phyloP scores from a whole-genome alignment of 1,284 basidiomycete species.

The Phylloboletellus chloephorus region DNA sequence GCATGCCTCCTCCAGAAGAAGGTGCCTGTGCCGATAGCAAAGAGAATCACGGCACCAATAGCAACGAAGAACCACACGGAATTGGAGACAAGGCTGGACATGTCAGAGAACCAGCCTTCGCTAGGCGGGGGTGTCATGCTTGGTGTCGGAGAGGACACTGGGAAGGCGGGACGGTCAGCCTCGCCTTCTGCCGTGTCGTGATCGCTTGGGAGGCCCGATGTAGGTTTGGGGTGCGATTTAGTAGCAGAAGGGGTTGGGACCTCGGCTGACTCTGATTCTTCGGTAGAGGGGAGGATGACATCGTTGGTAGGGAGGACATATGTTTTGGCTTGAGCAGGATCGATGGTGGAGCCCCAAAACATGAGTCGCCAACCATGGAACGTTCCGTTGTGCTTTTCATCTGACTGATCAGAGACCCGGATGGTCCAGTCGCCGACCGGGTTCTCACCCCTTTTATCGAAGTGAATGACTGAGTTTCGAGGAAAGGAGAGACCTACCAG shows the following conservation, averaged over 20 bases:
- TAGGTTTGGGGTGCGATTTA: conserved; percentile 79
- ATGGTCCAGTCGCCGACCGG: conserved; percentile 93
- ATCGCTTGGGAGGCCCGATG: conserved; percentile 80
- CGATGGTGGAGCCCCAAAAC: conserved; percentile 88
- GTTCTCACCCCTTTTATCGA: conserved; percentile 74
- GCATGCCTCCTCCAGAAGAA: conserved; percentile 68
- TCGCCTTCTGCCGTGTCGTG: conserved; percentile 72
- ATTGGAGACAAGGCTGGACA: conserved; percentile 69
- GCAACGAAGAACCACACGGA: conserved; percentile 86
- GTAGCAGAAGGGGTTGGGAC: conserved; percentile 41
- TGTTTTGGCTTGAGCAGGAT: conserved; percentile 60
- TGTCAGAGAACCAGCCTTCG: conserved; percentile 82
- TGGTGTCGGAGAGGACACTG: conserved; percentile 38
- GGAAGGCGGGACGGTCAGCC: conserved; percentile 61
- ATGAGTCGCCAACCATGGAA: conserved; percentile 92
- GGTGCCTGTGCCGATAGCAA: conserved; percentile 59
- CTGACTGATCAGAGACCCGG: conserved; percentile 73
- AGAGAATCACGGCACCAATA: conserved; percentile 62
- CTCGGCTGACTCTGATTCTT: conserved; percentile 31
- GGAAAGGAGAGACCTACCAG: conserved; percentile 56
- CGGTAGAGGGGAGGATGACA: conserved; percentile 50
- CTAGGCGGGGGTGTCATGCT: conserved; percentile 58
- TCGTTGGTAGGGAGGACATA: conserved; percentile 61
- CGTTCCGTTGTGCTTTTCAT: conserved; percentile 57
- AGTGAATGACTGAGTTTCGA: conserved; percentile 15